Base-by-base conservation (phyloP, 352 stramenopile genomes). In the Globisporangium sylvaticum region DNA sequence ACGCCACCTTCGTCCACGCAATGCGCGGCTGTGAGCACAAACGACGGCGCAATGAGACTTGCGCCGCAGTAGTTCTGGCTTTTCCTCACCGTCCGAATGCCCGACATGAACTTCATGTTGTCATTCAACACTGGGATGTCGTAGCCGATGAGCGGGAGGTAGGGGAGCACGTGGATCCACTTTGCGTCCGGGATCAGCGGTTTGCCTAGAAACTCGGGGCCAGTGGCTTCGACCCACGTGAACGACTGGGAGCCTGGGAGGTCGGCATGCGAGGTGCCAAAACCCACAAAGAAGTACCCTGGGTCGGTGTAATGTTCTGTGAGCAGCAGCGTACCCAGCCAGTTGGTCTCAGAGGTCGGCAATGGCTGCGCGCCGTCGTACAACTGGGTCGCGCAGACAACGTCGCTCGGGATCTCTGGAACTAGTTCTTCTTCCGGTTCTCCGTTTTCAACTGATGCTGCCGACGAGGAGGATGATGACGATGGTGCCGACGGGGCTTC, bases 1-100 rank as follows among this genome's bases (percentile, higher is more conserved):
- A 73, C 54, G 32, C 53, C 58, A 27, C 22, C 65, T 7, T 52
- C 57, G 3, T 58, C 59, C 18, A 67, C 14, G 22, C 62, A 67
- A 32, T 67, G 62, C 15, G 62, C 62, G 4, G 62, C 62, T 8
- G 62, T 67, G 50, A 67, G 62, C 31, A 67, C 62, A 31, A 67
- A 55, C 54, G 34, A 39, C 9, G 50, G 50, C 4, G 62, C 24
- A 22, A 67, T 48, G 34, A 67, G 62, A 22, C 32, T 64, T 22
- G 50, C 62, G 6, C 62, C 62, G 34, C 62, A 67, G 53, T 63
- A 67, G 52, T 63, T 67, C 20, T 53, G 9, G 4, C 59, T n/a
- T 34, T 65, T 65, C 5, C 59, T 24, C 59, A 50, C 46, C 20
- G 31, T 31, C 1, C 59, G 59, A 24, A 65, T 48, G 9, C 59